A percentile compares a stretch with the other conserved stretches of the same genome.
These are phyloP conservation scores for Wickerhamiella hasegawae DNA, from an alignment of 805 yeast genomes.

Conservation along the genomic window DNA sequence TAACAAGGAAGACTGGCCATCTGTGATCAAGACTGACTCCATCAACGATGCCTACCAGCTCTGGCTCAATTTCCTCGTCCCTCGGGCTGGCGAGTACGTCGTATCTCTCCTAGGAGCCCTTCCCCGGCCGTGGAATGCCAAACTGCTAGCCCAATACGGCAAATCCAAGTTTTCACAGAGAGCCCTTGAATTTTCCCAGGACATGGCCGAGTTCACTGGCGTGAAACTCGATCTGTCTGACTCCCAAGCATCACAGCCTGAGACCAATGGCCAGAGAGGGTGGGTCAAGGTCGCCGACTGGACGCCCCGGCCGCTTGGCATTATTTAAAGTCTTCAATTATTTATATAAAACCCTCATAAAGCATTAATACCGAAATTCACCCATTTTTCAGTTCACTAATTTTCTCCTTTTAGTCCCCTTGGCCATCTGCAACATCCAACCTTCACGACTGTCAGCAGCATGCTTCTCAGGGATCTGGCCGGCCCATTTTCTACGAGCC, in stretches of 20 bases:
- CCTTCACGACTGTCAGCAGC: too few relatives aligned
- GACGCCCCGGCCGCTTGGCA: constrained; percentile 12
- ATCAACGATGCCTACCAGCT: constrained; percentile 5
- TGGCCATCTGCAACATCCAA: too few relatives aligned
- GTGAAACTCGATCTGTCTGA: constrained; percentile 2
- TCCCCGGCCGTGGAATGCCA: constrained; percentile 18
- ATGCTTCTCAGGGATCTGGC: background rate
- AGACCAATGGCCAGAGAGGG: background rate
- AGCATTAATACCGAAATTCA: too few relatives aligned
- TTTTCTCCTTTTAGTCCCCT: too few relatives aligned
- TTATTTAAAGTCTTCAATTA: too few relatives aligned
- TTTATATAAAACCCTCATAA: too few relatives aligned
- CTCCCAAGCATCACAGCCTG: background rate
- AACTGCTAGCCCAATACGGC: constrained; percentile 10
- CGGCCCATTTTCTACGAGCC: background rate
- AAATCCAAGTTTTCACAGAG: background rate
- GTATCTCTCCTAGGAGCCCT: background rate
- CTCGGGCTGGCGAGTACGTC: background rate
- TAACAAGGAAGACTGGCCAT: constrained; percentile 11
- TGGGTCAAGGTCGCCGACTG: constrained; percentile 9
- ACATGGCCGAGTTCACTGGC: constrained; percentile 13
- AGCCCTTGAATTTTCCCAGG: constrained; percentile 6
- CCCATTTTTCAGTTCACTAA: too few relatives aligned
- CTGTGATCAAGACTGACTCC: background rate
- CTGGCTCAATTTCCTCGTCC: constrained; percentile 12